Conservation (phyloP, 192 early-diverging fungal genomes). For the Chytriomyces sp. region DNA sequence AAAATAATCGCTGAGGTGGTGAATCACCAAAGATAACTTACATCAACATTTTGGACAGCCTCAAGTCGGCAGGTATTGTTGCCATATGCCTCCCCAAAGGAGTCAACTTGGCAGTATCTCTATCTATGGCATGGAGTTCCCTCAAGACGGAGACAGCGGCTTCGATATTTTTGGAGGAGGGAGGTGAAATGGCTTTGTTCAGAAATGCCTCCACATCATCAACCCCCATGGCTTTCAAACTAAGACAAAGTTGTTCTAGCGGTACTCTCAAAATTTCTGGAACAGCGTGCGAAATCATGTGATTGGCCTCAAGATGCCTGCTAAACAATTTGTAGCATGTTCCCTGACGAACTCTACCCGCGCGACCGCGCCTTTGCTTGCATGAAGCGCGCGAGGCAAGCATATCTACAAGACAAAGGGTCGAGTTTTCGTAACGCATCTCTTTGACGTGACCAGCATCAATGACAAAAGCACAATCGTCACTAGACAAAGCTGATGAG, state of each 20-base stretch:
- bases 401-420: slow-evolving; percentile 53
- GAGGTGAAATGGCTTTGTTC: slow-evolving; percentile 41
- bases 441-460: slow-evolving; percentile 74
- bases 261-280: slow-evolving; percentile 82
- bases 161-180: slow-evolving; percentile 31
- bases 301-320: slow-evolving; percentile 23
- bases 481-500: slow-evolving; percentile 24
- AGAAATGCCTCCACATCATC: slow-evolving; percentile 33
- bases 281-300: slow-evolving; percentile 51
- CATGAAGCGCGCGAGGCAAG: slow-evolving; percentile 64
- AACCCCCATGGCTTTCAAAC: slow-evolving; percentile 50
- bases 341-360: slow-evolving; percentile 79
- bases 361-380: slow-evolving; percentile 77
- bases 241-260: slow-evolving; percentile 81
- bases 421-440: slow-evolving; percentile 46
- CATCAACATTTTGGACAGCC: slow-evolving; percentile 48
- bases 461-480: slow-evolving; percentile 75
- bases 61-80: slow-evolving; percentile 41
- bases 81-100: slow-evolving; percentile 43
- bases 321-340: slow-evolving; percentile 58
- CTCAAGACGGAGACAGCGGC: slow-evolving; percentile 27
- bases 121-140: slow-evolving; percentile 36
- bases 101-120: slow-evolving; percentile 27
- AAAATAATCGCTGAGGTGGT: not conserved
- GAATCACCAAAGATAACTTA: slow-evolving; percentile 33